Conservation (phyloP, 805 yeast species). For the Ogataea dorogensis region DNA sequence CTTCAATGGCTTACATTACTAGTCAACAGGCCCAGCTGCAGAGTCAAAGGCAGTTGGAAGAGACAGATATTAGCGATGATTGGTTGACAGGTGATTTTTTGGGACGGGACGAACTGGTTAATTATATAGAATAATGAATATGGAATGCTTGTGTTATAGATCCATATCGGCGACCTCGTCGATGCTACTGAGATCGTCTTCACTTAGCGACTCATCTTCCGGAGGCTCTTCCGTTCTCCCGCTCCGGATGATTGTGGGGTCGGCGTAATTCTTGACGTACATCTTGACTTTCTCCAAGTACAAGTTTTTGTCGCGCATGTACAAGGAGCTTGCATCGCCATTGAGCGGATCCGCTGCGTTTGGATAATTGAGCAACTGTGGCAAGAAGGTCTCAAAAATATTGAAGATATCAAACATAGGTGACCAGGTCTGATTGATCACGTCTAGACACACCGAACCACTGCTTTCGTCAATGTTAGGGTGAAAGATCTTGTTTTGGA, state of each 20-base stretch:
- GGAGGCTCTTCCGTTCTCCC: constrained; percentile 27
- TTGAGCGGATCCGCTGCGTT: constrained; percentile 94
- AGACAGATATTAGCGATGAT: constrained; percentile 12
- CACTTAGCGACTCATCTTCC: constrained; percentile 25
- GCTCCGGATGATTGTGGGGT: constrained; percentile 32
- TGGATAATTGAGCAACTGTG: constrained; percentile 88
- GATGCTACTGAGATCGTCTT: constrained; percentile 30
- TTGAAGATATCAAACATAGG: constrained; percentile 94
- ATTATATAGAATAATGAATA: constrained; percentile 6
- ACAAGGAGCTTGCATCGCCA: constrained; percentile 81
- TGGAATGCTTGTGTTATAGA: constrained; percentile 11
- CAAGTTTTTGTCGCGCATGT: constrained; percentile 61
- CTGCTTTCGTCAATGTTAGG: constrained; percentile 91
- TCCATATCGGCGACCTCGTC: constrained; percentile 37
- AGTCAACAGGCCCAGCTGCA: constrained; percentile 18
- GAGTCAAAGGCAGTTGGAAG: constrained; percentile 12
- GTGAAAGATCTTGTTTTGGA: constrained; percentile 85
- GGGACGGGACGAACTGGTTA: constrained; percentile 10
- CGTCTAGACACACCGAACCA: constrained; percentile 94
- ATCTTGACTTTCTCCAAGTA: constrained; percentile 70
- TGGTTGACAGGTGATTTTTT: constrained; percentile 7
- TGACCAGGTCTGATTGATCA: constrained; percentile 96
- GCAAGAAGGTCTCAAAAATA: constrained; percentile 88
- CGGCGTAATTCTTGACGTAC: constrained; percentile 72
- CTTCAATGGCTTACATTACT: constrained; percentile 18